Base-by-base conservation (phyloP, 805 yeast species). In the Grigorovia jiainica region DNA sequence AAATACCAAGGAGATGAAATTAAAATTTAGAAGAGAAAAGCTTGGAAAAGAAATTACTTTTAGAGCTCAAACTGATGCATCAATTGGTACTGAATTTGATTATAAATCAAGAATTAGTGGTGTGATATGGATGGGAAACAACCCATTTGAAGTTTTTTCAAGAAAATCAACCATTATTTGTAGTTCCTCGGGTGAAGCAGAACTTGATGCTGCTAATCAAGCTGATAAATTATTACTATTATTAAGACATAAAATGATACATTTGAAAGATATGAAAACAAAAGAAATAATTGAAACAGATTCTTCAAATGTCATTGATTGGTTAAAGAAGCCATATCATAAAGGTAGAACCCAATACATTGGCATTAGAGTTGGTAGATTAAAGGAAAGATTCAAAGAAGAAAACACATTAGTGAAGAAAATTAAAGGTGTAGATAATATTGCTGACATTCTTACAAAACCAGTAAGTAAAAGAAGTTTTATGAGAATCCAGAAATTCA, bases 341-440 rank as follows among this genome's bases (percentile, higher is more conserved):
- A 23, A 36, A 3, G n/a, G 30, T 13, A 7, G 31, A n/a, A 36
- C 17, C 4, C 21, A 36, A 16, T 36, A 23, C 17, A 8, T 33
- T 8, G 36, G 36, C 19, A 4, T 33, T 4, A 18, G 36, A 19
- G 7, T 33, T 8, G 40, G 17, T 16, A 27, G 40, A 18, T 10
- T 37, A n/a, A 37, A 37, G 11, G 40, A 37, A 27, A 24, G 39
- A 36, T 4, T 24, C 5, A 3, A n/a, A 11, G 31, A 36, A 5
- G n/a, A 7, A 13, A 2, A 13, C 2, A 9, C 8, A 5, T 8
- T 6, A 3, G n/a, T 25, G 4, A 13, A 19, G n/a, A 36, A 24
- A 24, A 36, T 36, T 5, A 34, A 39, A 34, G 42, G 42, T 9
- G 17, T 15, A 16, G 38, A 34, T 3, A 39, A 33, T 34, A 21